These are phyloP conservation scores for Linderina pennispora DNA, from an alignment of 192 early-diverging fungal species.

Conservation along the genomic window DNA sequence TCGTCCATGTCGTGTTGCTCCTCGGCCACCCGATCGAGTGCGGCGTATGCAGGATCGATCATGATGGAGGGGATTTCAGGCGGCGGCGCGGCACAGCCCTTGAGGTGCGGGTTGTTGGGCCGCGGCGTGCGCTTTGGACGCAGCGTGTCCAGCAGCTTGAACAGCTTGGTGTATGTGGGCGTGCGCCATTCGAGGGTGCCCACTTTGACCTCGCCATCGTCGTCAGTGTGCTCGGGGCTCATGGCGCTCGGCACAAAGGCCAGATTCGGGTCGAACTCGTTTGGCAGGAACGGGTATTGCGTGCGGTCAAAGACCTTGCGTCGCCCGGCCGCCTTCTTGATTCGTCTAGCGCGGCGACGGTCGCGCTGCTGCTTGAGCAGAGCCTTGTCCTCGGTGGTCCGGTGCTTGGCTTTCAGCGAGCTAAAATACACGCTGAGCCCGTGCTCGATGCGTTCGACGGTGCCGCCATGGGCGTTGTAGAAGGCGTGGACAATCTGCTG, in stretches of 20 bases:
- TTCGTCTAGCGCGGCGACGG: constrained; percentile 31
- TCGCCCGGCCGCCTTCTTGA: constrained; percentile 38
- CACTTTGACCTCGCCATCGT: constrained; percentile 43
- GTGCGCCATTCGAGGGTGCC: constrained; percentile 35
- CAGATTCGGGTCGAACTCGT: constrained; percentile 19
- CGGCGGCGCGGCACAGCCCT: constrained; percentile 14
- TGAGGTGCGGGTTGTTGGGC: constrained; percentile 16
- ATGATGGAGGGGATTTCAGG: constrained; percentile 30
- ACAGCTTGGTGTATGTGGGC: constrained; percentile 22
- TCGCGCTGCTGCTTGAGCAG: constrained; percentile 49
- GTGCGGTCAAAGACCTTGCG: constrained; percentile 38
- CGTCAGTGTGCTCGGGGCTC: constrained; percentile 46
- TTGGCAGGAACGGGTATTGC: constrained; percentile 34
- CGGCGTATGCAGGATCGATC: constrained; percentile 23
- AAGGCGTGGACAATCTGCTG: constrained; percentile 37
- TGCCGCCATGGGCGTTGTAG: constrained; percentile 14
- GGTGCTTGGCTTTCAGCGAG: constrained; percentile 45
- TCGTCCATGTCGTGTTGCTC: constrained; percentile 35
- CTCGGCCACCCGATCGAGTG: constrained; percentile 19
- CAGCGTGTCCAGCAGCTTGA: constrained; percentile 37
- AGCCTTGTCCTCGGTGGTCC: constrained; percentile 42
- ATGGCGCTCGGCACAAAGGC: constrained; percentile 37
- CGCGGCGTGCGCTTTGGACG: constrained; percentile 45
- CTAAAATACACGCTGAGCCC: constrained; percentile 46
- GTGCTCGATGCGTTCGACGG: constrained; percentile 41